These are phyloP conservation scores for Exophiala xenobiotica DNA, from an alignment of 2,329 filamentous ascomycete species.

Conservation along the genomic window DNA sequence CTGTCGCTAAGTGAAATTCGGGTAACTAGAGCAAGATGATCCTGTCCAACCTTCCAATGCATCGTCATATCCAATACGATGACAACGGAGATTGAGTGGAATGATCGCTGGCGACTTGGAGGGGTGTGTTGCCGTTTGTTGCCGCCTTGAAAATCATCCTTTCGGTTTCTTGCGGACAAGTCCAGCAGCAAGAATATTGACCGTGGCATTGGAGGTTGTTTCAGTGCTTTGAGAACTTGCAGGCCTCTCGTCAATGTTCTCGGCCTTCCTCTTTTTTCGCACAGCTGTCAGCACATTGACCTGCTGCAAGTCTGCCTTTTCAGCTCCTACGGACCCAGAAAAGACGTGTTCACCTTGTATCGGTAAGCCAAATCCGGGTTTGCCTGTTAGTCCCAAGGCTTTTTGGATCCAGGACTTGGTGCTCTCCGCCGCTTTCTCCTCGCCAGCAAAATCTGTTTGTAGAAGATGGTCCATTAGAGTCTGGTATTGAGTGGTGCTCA, in stretches of 20 bases:
- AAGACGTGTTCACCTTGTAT: slow-evolving; percentile 11
- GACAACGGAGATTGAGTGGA: not conserved
- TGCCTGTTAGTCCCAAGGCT: slow-evolving; percentile 20
- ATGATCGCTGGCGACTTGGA: not conserved
- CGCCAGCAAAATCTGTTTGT: slow-evolving; percentile 29
- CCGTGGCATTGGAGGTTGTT: not conserved
- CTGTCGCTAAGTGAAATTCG: not conserved
- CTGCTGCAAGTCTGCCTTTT: slow-evolving; percentile 1
- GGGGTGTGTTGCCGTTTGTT: not conserved
- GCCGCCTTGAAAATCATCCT: slow-evolving; percentile 5
- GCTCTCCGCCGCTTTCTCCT: slow-evolving; percentile 20
- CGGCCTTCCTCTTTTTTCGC: slow-evolving; percentile 29
- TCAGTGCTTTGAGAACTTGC: not conserved
- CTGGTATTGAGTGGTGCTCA: slow-evolving; percentile 22
- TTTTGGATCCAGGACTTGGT: slow-evolving; percentile 28
- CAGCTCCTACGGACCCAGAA: slow-evolving; percentile 3
- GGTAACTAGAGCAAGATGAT: not conserved
- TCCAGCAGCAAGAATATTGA: slow-evolving; percentile 16
- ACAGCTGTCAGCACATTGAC: slow-evolving; percentile 28
- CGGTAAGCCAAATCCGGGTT: slow-evolving; percentile 19
- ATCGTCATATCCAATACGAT: not conserved
- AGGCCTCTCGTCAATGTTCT: slow-evolving; percentile 2
- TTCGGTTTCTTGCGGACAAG: slow-evolving; percentile 30
- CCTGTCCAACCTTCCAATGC: not conserved
- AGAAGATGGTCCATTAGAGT: slow-evolving; percentile 26